Percentiles rank a stretch among this genome's conserved stretches.
phyloP scores from a whole-genome alignment of 441 rosid genomes.

The Erodium texanum region DNA sequence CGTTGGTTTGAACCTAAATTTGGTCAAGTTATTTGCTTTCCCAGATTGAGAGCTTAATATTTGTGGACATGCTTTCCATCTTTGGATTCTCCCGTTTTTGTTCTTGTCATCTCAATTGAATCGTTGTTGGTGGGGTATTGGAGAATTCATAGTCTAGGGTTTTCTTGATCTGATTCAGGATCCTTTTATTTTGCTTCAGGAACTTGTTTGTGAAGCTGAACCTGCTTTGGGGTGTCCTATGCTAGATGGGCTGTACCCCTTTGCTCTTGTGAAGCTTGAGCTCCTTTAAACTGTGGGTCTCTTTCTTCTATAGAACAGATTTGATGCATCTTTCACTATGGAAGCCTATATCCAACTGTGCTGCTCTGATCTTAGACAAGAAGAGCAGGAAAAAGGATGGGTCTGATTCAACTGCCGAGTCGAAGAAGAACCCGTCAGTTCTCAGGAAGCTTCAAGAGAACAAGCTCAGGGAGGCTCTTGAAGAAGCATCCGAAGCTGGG shows the following conservation, averaged over 20 bases:
- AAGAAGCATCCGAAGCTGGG: not conserved
- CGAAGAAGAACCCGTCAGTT: not conserved
- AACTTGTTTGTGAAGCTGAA: conserved; percentile 13
- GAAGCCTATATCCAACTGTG: not conserved
- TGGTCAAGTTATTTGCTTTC: not conserved
- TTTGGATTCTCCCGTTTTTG: not conserved
- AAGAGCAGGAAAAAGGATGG: not conserved
- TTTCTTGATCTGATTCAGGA: conserved; percentile 37
- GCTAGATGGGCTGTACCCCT: conserved; percentile 35
- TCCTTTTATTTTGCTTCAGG: conserved; percentile 24
- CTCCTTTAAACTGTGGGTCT: conserved; percentile 18
- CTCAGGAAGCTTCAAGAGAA: not conserved
- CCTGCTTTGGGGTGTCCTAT: conserved; percentile 8
- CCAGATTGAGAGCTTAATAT: not conserved
- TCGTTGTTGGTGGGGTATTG: not conserved
- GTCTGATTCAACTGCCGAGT: not conserved
- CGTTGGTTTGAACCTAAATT: conserved; percentile 12
- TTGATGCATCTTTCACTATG: not conserved
- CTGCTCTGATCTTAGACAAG: not conserved
- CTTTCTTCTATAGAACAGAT: conserved; percentile 7
- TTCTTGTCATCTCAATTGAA: not conserved
- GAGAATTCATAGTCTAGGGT: not conserved
- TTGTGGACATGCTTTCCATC: conserved; percentile 12
- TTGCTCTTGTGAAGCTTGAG: conserved; percentile 21
- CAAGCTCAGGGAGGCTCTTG: not conserved